A percentile compares a stretch with the other conserved stretches of the same genome.
These are phyloP conservation scores for Juncus effusus DNA, from an alignment of 176 grass and related monocot species.

Conservation along the genomic window DNA sequence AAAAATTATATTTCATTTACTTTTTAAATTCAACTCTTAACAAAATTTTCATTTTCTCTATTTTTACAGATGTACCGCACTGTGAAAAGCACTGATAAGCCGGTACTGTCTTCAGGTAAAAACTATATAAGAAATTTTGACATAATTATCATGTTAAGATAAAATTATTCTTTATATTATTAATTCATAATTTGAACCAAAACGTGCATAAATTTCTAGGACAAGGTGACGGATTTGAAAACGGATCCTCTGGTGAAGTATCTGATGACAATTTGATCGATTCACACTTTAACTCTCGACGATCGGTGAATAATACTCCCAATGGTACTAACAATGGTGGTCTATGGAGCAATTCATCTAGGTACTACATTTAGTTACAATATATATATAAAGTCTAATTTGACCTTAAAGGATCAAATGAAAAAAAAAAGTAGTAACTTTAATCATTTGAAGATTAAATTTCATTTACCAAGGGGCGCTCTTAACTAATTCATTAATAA, in stretches of 20 bases:
- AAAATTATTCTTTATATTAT: conserved; percentile 1
- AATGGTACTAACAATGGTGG: conserved; percentile 17
- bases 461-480: too few relatives aligned
- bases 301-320: conserved; percentile 7
- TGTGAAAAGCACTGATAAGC: conserved; percentile 59
- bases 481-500: too few relatives aligned
- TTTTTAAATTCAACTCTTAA: not conserved
- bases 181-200: not conserved
- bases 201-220: conserved; percentile 8
- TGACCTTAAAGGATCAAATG: not conserved
- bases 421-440: not conserved
- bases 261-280: conserved; percentile 43
- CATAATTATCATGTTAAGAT: not conserved
- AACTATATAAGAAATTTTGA: not conserved
- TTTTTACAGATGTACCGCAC: conserved; percentile 67
- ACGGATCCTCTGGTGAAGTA: conserved; percentile 42
- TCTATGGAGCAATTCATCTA: conserved; percentile 53
- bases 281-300: not conserved
- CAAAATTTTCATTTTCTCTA: conserved; percentile 17
- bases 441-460: too few relatives aligned
- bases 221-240: conserved; percentile 52
- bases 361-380: conserved; percentile 22
- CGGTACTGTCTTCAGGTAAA: conserved; percentile 45
- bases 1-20: not conserved
- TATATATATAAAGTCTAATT: conserved; percentile 3